A percentile compares a stretch with the other conserved stretches of the same genome.
phyloP scores from a whole-genome alignment of 345 rosid species.

The Salix brachista region DNA sequence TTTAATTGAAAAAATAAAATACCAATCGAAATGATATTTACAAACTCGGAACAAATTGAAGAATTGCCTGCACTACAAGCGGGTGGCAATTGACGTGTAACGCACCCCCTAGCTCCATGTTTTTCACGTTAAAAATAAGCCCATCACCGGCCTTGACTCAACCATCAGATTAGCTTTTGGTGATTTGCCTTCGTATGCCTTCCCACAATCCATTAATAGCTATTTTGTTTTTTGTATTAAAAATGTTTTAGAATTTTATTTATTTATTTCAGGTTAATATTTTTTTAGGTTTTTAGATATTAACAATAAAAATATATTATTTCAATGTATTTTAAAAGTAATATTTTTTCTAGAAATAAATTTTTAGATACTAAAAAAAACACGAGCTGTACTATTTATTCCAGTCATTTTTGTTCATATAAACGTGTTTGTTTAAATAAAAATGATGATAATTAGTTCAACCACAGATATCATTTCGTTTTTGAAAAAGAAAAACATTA shows the following conservation, averaged over 20 bases:
- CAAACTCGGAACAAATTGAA: neutral
- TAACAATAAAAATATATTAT: too few relatives aligned
- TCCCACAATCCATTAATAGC: too few relatives aligned
- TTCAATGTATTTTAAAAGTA: too few relatives aligned
- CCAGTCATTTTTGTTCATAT: neutral
- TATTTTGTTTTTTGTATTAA: too few relatives aligned
- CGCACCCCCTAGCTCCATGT: neutral
- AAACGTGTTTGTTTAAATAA: too few relatives aligned
- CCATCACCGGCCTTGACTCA: neutral
- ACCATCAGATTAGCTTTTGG: neutral
- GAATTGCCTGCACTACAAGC: neutral
- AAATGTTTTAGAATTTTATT: too few relatives aligned
- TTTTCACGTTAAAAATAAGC: slow-evolving; percentile 1
- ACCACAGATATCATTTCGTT: neutral
- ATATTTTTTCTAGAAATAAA: too few relatives aligned
- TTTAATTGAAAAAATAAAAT: too few relatives aligned
- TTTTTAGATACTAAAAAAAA: neutral
- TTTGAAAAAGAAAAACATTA: neutral
- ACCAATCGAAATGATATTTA: too few relatives aligned
- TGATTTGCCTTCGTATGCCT: neutral
- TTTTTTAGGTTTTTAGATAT: too few relatives aligned
- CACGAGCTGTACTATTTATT: neutral
- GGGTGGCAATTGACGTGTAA: neutral
- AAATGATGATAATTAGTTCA: neutral
- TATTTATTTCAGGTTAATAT: too few relatives aligned